Evolutionary conservation across 306 rosid species (phyloP).

Genomic region (Cucurbita ficifolia): DNA sequence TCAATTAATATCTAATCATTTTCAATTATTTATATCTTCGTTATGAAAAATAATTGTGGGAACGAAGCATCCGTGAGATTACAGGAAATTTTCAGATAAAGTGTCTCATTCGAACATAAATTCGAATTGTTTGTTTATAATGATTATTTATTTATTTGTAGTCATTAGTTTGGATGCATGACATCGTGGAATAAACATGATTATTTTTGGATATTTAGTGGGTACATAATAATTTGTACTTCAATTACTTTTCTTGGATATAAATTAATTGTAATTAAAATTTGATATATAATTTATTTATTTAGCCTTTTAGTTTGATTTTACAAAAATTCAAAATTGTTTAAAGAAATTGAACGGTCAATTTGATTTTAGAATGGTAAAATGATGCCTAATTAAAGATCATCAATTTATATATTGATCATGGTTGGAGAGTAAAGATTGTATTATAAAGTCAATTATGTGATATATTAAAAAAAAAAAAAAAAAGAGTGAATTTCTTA

Average conservation of each 20-base stretch:
- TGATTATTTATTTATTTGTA: background rate
- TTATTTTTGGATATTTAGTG: background rate
- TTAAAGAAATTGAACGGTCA: too few relatives aligned
- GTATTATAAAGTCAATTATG: too few relatives aligned
- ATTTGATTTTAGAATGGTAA: too few relatives aligned
- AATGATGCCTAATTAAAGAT: too few relatives aligned
- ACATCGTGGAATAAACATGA: background rate
- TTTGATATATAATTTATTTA: background rate
- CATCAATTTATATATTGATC: too few relatives aligned
- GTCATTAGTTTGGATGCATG: background rate
- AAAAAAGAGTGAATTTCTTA: too few relatives aligned
- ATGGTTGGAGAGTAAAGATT: too few relatives aligned
- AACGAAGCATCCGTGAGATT: background rate
- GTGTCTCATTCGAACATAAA: background rate
- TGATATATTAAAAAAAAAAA: too few relatives aligned
- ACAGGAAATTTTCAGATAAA: background rate
- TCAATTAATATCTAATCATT: background rate
- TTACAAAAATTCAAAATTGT: too few relatives aligned
- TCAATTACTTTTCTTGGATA: background rate
- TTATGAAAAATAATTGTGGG: background rate
- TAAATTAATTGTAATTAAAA: background rate
- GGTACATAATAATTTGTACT: background rate
- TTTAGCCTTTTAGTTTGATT: too few relatives aligned
- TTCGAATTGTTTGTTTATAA: background rate
- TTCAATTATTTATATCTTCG: background rate